Evolutionary conservation across 257 asterid species (phyloP).

Genomic region (Solanum pennellii): DNA sequence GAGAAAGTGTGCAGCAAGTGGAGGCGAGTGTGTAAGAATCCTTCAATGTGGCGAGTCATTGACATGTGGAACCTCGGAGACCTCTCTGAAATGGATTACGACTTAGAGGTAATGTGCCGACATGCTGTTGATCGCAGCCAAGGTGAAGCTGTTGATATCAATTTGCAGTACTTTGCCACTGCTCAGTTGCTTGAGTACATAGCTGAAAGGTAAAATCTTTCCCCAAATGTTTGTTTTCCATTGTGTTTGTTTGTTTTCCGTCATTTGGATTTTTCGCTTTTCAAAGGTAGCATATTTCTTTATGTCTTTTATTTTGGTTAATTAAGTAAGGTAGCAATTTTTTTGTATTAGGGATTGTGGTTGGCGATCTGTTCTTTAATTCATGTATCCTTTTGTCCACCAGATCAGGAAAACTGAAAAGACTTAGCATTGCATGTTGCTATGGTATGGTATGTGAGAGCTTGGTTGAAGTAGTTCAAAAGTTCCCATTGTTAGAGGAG

Average conservation of each 20-base stretch:
- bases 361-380: neutral
- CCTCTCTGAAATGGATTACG: neutral
- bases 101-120: constrained; percentile 16
- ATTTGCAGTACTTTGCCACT: neutral
- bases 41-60: constrained; percentile 33
- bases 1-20: constrained; percentile 33
- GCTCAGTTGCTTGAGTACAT: neutral
- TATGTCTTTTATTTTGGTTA: neutral
- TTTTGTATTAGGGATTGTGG: neutral
- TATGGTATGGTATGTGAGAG: neutral
- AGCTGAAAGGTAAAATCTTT: neutral
- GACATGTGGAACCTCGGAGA: constrained; percentile 6
- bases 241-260: neutral
- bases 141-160: neutral
- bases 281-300: neutral
- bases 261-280: neutral
- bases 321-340: neutral
- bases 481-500: neutral
- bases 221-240: neutral
- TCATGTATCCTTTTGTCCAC: neutral
- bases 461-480: neutral
- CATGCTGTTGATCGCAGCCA: neutral
- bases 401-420: neutral
- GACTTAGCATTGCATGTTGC: neutral
- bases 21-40: constrained; percentile 35